Evolutionary conservation across 768 basidiomycete species (phyloP).

Genomic region (Macrocybe gigantea): DNA sequence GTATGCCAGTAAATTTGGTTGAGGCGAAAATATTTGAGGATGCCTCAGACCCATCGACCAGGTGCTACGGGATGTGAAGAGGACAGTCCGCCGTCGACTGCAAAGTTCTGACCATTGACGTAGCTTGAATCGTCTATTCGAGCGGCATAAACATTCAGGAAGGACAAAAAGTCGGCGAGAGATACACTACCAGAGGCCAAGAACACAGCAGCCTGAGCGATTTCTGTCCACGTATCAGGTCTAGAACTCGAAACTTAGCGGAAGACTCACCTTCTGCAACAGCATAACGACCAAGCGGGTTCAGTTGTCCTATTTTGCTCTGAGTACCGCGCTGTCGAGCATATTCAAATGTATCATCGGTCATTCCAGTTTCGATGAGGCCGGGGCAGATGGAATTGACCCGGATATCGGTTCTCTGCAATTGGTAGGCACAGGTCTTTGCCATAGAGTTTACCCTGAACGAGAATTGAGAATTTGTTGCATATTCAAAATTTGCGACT

Average conservation of each 20-base stretch:
- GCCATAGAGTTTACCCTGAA: slow-evolving; percentile 83
- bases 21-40: too few species aligned
- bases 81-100: slow-evolving; percentile 83
- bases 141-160: slow-evolving; percentile 1
- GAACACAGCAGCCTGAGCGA: slow-evolving; percentile 82
- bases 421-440: slow-evolving; percentile 73
- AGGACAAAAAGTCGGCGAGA: not conserved
- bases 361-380: slow-evolving; percentile 93
- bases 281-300: slow-evolving; percentile 80
- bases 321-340: slow-evolving; percentile 73
- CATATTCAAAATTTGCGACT: slow-evolving; percentile 19
- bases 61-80: slow-evolving; percentile 75
- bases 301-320: slow-evolving; percentile 77
- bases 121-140: slow-evolving; percentile 80
- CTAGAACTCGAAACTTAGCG: not conserved
- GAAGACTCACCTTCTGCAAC: slow-evolving; percentile 60
- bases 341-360: slow-evolving; percentile 64
- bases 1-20: too few species aligned
- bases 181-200: slow-evolving; percentile 70
- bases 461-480: not conserved
- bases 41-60: slow-evolving; percentile 56
- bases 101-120: slow-evolving; percentile 84
- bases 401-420: slow-evolving; percentile 77
- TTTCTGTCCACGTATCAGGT: slow-evolving; percentile 46
- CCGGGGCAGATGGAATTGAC: slow-evolving; percentile 91